Conservation (phyloP, 768 basidiomycete species). For the Boletus eberwhitei region DNA sequence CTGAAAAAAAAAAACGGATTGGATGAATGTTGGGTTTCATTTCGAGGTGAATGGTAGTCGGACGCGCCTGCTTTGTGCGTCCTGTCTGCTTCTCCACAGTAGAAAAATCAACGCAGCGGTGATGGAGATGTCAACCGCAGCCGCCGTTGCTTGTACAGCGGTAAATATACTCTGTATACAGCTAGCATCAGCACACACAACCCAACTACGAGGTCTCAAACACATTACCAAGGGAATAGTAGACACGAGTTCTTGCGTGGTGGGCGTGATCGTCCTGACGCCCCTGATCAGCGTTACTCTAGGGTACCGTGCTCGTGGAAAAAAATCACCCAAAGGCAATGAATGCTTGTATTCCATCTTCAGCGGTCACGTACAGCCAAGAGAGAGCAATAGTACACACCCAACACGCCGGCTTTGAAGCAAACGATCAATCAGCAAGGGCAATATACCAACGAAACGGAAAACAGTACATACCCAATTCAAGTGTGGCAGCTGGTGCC, state of each 20-base stretch:
- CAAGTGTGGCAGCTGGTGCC: constrained; percentile 14
- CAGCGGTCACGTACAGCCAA: neutral
- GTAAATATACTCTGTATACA: constrained; percentile 8
- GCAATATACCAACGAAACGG: neutral
- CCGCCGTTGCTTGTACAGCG: constrained; percentile 1
- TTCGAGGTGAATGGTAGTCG: neutral
- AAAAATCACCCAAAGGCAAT: constrained; percentile 12
- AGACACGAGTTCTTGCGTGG: constrained; percentile 10
- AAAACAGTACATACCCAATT: constrained; percentile 10
- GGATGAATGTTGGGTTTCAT: neutral
- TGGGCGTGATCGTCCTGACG: constrained; percentile 12
- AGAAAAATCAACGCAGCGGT: constrained; percentile 8
- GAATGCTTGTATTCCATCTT: constrained; percentile 7
- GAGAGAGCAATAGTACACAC: constrained; percentile 1
- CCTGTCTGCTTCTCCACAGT: constrained; percentile 15
- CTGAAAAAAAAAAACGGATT: neutral
- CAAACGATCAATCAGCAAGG: neutral
- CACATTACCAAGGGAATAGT: constrained; percentile 3
- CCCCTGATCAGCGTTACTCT: neutral
- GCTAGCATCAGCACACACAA: neutral
- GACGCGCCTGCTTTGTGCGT: constrained; percentile 13
- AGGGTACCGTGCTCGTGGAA: neutral
- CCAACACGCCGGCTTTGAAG: constrained; percentile 8
- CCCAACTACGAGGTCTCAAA: neutral
- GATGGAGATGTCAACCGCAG: constrained; percentile 15